Percentiles rank a stretch among this genome's conserved stretches.
phyloP scores from a whole-genome alignment of 2,329 filamentous ascomycete species.

The Aspergillus quadricinctus region DNA sequence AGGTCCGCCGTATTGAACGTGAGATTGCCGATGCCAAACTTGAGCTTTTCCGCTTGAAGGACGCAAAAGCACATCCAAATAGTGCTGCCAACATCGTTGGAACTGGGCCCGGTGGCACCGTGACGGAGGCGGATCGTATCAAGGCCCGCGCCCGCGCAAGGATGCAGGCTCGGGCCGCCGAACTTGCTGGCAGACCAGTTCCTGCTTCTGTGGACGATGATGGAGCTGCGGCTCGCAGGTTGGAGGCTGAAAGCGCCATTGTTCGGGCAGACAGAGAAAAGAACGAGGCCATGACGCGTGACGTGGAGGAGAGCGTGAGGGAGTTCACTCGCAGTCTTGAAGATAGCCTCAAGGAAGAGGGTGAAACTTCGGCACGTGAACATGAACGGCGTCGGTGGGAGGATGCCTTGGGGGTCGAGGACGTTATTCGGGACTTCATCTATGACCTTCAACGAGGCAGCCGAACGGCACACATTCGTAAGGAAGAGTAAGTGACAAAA shows the following conservation, averaged over 20 bases:
- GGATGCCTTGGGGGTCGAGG: slow-evolving; percentile 90
- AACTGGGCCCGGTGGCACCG: slow-evolving; percentile 81
- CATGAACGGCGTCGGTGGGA: slow-evolving; percentile 94
- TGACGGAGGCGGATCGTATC: slow-evolving; percentile 90
- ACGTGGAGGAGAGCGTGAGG: slow-evolving; percentile 92
- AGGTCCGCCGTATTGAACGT: slow-evolving; percentile 85
- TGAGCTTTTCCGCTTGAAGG: slow-evolving; percentile 87
- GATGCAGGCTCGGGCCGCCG: slow-evolving; percentile 97
- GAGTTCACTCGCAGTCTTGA: slow-evolving; percentile 84
- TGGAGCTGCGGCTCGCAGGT: slow-evolving; percentile 70
- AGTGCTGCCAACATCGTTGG: slow-evolving; percentile 79
- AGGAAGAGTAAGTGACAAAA: slow-evolving; percentile 49
- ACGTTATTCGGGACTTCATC: slow-evolving; percentile 96
- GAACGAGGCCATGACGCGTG: slow-evolving; percentile 92
- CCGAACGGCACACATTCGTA: slow-evolving; percentile 66
- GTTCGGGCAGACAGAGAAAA: slow-evolving; percentile 82
- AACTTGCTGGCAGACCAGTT: slow-evolving; percentile 78
- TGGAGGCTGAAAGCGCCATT: slow-evolving; percentile 83
- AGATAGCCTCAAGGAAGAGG: slow-evolving; percentile 78
- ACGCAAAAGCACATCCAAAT: slow-evolving; percentile 85
- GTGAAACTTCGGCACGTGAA: slow-evolving; percentile 70
- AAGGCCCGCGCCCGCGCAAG: slow-evolving; percentile 95
- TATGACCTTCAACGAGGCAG: slow-evolving; percentile 89
- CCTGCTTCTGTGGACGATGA: slow-evolving; percentile 66
- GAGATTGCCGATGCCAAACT: slow-evolving; percentile 87